phyloP scores from a whole-genome alignment of 2,329 filamentous ascomycete genomes.

The Nakataea oryzae region DNA sequence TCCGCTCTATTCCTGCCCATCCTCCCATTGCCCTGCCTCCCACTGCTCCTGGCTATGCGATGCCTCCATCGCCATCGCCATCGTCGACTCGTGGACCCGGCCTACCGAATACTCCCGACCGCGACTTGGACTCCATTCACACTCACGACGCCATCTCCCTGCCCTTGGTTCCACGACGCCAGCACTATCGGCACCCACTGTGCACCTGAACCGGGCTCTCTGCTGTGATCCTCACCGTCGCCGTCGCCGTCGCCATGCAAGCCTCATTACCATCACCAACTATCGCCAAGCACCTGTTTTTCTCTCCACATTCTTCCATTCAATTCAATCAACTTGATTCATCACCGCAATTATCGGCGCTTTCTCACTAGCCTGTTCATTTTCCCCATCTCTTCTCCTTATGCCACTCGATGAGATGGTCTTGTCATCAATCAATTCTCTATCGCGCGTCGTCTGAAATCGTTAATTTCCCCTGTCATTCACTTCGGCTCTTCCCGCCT shows the following conservation, averaged over 20 bases:
- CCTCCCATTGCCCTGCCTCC: background rate
- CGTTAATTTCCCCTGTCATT: background rate
- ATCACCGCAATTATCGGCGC: background rate
- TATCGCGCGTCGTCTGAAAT: background rate
- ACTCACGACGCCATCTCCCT: background rate
- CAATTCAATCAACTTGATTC: background rate
- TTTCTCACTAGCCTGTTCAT: background rate
- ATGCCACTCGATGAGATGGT: background rate
- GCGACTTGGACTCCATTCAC: background rate
- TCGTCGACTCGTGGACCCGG: too few species aligned
- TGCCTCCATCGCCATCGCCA: background rate
- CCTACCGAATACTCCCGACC: background rate
- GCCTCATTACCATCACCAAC: background rate
- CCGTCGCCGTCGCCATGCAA: background rate
- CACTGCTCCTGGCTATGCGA: too few species aligned
- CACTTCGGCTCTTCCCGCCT: background rate
- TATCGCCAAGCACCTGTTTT: background rate
- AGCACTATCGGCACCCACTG: background rate
- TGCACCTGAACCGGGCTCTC: too few species aligned
- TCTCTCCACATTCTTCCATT: background rate
- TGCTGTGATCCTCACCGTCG: background rate
- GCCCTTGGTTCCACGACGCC: background rate
- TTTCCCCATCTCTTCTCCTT: background rate
- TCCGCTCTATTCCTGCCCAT: background rate
- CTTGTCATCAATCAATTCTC: background rate